A percentile compares a stretch with the other conserved stretches of the same genome.
phyloP scores from a whole-genome alignment of 2,329 filamentous ascomycete genomes.

The Aspergillus fumigatus region DNA sequence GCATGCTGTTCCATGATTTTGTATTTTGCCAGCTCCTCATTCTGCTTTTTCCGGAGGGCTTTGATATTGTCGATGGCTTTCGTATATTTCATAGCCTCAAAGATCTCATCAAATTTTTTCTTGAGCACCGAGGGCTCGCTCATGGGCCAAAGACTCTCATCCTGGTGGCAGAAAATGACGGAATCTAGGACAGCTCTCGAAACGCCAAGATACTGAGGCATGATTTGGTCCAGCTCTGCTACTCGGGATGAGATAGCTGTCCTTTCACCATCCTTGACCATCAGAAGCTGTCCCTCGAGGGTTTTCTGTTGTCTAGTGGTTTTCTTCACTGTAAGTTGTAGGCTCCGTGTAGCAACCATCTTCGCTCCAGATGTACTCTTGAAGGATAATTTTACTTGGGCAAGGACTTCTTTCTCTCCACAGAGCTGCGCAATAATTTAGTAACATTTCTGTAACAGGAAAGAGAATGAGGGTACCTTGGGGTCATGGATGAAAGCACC shows the following conservation, averaged over 20 bases:
- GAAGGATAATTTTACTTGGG: conserved; percentile 88
- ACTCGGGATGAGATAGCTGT: conserved; percentile 73
- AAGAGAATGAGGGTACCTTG: conserved; percentile 52
- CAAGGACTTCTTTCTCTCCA: conserved; percentile 82
- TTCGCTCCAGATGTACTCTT: conserved; percentile 70
- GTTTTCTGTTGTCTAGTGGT: conserved; percentile 71
- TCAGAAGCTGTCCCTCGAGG: conserved; percentile 72
- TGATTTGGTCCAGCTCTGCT: conserved; percentile 74
- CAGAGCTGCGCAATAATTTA: conserved; percentile 52
- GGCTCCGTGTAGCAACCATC: conserved; percentile 76
- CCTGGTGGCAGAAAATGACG: conserved; percentile 98
- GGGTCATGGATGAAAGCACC: conserved; percentile 97
- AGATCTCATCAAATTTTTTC: conserved; percentile 95
- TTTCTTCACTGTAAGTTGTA: conserved; percentile 86
- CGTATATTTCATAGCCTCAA: conserved; percentile 93
- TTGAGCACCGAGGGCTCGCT: conserved; percentile 82
- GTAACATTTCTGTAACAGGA: neutral
- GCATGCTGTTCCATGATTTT: conserved; percentile 72
- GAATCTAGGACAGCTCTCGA: conserved; percentile 85
- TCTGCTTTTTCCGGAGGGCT: conserved; percentile 74
- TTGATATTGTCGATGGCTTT: conserved; percentile 97
- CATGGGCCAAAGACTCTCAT: conserved; percentile 95
- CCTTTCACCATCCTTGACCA: conserved; percentile 74
- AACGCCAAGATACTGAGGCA: conserved; percentile 83
- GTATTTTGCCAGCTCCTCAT: conserved; percentile 66